A percentile compares a stretch with the other conserved stretches of the same genome.
Evolutionary conservation across 176 grass and related monocot genomes (phyloP).

Genomic region (Microstegium vimineum): DNA sequence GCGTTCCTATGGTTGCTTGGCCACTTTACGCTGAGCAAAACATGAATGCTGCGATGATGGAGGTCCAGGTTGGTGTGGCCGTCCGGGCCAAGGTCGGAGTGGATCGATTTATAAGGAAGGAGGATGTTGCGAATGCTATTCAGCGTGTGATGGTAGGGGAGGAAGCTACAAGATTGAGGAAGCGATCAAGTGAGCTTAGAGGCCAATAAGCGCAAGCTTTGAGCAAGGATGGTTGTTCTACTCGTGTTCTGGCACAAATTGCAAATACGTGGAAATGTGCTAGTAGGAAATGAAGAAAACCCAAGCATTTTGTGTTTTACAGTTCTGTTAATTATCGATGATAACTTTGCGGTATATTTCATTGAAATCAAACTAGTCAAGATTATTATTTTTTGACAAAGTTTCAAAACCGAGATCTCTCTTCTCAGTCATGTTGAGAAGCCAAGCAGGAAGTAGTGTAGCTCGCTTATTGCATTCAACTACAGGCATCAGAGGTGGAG

Average conservation of each 20-base stretch:
- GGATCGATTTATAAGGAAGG: conserved; percentile 2
- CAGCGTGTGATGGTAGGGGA: conserved; percentile 42
- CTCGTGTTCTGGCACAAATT: conserved; percentile 1
- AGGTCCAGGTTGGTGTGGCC: conserved; percentile 19
- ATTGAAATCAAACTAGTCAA: background rate
- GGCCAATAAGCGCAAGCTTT: conserved; percentile 3
- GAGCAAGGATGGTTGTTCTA: conserved; percentile 23
- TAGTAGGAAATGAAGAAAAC: background rate
- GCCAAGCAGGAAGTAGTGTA: too few relatives aligned
- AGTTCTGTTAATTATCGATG: background rate
- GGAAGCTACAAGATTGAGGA: conserved; percentile 22
- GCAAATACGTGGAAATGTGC: conserved; percentile 9
- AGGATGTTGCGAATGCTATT: conserved; percentile 36
- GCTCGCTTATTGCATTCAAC: too few relatives aligned
- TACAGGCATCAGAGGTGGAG: too few relatives aligned
- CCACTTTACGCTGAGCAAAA: conserved; percentile 56
- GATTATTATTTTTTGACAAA: too few relatives aligned
- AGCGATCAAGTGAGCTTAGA: conserved; percentile 17
- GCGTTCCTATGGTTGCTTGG: conserved; percentile 61
- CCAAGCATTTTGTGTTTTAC: background rate
- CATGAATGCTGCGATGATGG: conserved; percentile 58
- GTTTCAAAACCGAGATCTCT: too few relatives aligned
- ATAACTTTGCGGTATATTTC: background rate
- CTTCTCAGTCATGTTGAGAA: too few relatives aligned
- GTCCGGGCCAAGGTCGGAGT: background rate